Evolutionary conservation across 345 rosid species (phyloP), one percentile per base, ranked within the genome.

Genomic region (Moringa oleifera): DNA sequence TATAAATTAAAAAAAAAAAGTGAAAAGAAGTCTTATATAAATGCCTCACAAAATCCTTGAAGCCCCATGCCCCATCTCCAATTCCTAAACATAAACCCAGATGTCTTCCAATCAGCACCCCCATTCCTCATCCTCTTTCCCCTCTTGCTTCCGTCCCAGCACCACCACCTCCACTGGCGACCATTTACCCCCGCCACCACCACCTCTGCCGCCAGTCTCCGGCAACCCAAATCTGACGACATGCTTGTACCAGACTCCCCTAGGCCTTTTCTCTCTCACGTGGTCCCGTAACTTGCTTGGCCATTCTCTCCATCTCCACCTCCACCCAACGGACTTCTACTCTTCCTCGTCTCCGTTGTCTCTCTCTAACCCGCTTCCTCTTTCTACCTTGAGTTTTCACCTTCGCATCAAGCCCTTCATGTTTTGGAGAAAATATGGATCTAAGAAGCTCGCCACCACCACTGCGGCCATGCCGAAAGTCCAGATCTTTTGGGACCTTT

Each of bases 401-500:
- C 90, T 94, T 66, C 83, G 74, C 51, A 61, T 88, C 51, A 90
- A 85, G 66, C 86, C 89, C 61, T 75, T 85, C 23, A 21, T 79
- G 54, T 94, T 94, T 62, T 94, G 99, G 97, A 85, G 75, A 65
- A 94, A 76, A 67, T 75, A 75, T 15, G 99, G 99, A 54, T 82
- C 86, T 73, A 88, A 77, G 61, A 77, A 62, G 51, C 72, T 90
- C 18, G 41, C 47, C 20, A 2, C 53, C 52, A 24, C 71, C 19
- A n/a, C 28, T 10, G 47, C 47, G 13, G 12, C 47, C 12, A 20
- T 68, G 0, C 70, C 84, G 0, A 68, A 63, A 63, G 61, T 84
- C 61, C 84, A 76, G 47, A 70, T 94, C 73, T 84, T 75, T 18
- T 94, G 97, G 97, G 96, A 94, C 65, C 76, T 94, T 10, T 75